Evolutionary conservation across 2,329 filamentous ascomycete species (phyloP), one percentile per base, ranked within the genome.

Genomic region (Colletotrichum cereale): DNA sequence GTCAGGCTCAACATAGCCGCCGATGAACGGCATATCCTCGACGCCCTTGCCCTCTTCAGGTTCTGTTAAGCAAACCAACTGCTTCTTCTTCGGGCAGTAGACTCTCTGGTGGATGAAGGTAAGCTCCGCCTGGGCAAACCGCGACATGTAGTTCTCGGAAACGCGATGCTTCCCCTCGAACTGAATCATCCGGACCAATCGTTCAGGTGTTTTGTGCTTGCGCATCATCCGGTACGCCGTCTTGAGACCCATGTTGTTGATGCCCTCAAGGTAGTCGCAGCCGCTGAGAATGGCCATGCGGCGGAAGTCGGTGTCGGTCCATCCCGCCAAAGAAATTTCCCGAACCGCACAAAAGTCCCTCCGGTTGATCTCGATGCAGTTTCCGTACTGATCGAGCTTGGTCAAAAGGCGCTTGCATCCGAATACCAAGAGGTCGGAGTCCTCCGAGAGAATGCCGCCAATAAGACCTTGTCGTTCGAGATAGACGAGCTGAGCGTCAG

Each of bases 91-190:
- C 0, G 96, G 95, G 79, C 96, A 98, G 80, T 93, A 99, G 3
- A 98, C 96, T 82, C 96, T 93, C 83, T 98, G 96, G 78, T 98
- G 93, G 24, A 98, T 83, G 78, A 99, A 99, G 0, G 96, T 98
- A 75, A 93, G 85, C 80, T 99, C 96, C 0, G 96, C 96, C 79
- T 96, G 91, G 73, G 90, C 88, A 79, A 98, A 99, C 26, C 89
- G 86, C 10, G 93, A 90, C 36, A 96, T 84, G 79, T 98, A 99
- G 73, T 93, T 92, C 48, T 91, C 84, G 0, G 96, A 95, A 12
- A 99, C 88, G 64, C 89, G 89, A 76, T 91, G 92, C 79, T 97
- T 95, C 24, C 94, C 95, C 66, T 98, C 95, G 75, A 98, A 97
- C 75, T 95, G 93, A 26, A 97, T 84, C 84, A 94, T 93, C 62